These are phyloP conservation scores for Pseudognaphalium luteoalbum DNA, from an alignment of 129 eudicot species.

Conservation along the genomic window DNA sequence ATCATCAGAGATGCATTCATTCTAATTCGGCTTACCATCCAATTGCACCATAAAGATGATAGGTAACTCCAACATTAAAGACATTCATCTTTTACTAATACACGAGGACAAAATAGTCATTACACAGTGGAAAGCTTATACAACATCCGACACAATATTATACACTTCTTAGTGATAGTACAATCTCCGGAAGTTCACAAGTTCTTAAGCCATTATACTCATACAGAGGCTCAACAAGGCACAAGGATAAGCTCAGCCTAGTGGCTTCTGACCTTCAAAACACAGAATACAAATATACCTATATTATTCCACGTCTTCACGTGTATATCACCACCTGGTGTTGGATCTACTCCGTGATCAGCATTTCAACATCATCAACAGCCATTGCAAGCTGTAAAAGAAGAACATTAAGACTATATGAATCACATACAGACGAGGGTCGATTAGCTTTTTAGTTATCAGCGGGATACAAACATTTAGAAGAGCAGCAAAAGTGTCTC, in stretches of 20 bases:
- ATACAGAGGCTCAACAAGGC: slow-evolving; percentile 40
- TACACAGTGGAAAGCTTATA: slow-evolving; percentile 26
- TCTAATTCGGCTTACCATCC: neutral
- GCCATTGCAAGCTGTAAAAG: slow-evolving; percentile 28
- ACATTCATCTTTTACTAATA: slow-evolving; percentile 21
- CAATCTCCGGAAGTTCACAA: slow-evolving; percentile 9
- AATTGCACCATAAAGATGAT: neutral
- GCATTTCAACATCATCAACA: slow-evolving; percentile 38
- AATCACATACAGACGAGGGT: neutral
- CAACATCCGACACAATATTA: slow-evolving; percentile 30
- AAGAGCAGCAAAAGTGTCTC: neutral
- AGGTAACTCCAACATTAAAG: slow-evolving; percentile 1
- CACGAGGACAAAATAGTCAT: slow-evolving; percentile 3
- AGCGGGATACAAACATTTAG: neutral
- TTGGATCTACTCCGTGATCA: slow-evolving; percentile 36
- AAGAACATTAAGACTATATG: slow-evolving; percentile 3
- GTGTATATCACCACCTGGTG: slow-evolving; percentile 3
- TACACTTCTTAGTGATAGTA: slow-evolving; percentile 31
- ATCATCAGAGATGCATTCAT: neutral
- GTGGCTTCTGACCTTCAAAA: slow-evolving; percentile 38
- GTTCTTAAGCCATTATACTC: slow-evolving; percentile 28
- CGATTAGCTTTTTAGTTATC: neutral
- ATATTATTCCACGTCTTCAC: slow-evolving; percentile 23
- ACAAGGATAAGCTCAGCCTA: slow-evolving; percentile 9
- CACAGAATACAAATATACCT: slow-evolving; percentile 30